Base-by-base conservation (phyloP, 495 filamentous ascomycete genomes). In the Baudoinia panamericana region DNA sequence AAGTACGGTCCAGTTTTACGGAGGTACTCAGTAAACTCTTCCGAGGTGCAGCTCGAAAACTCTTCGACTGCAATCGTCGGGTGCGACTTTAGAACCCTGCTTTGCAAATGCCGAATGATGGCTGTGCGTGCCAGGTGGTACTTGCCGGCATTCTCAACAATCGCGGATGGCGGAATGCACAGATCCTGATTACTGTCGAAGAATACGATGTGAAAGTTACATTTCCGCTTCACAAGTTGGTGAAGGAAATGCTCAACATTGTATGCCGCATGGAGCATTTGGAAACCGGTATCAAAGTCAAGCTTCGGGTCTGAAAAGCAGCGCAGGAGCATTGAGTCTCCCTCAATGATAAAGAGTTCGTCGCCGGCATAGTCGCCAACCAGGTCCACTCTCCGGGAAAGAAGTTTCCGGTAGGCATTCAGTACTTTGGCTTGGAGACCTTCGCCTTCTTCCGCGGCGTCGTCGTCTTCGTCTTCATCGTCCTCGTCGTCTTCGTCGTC, bases 361-460 rank as follows among this genome's bases (percentile, higher is more conserved):
- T 69, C 65, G 12, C 82, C 82, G 8, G 76, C 76, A 57, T 80
- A 84, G 51, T 86, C 82, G 2, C 82, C 78, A 2, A 80, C 66
- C 1, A 82, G 62, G 52, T 82, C 76, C 23, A 80, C 56, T 15
- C 52, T 46, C 5, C 60, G 48, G 8, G 55, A 46, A 13, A 39
- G 39, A 8, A 60, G 39, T 15, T 28, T 51, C 11, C 39, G 39
- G 42, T 64, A 64, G 45, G 51, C 13, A 11, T 31, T n/a, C 6
- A 47, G 21, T 1, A 51, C 38, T 7, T 43, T 12, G 3, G 27
- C 30, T 22, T 27, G 21, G 31, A 15, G 15, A 15, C 15, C 18
- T 16, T 45, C 41, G 28, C n/a, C 26, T 18, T 38, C 41, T 10
- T 37, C 33, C 18, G 23, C 33, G n/a, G 25, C 22, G 3, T 24